Conservation (phyloP, 108 stramenopile genomes). For the Mediolabrus comicus region DNA sequence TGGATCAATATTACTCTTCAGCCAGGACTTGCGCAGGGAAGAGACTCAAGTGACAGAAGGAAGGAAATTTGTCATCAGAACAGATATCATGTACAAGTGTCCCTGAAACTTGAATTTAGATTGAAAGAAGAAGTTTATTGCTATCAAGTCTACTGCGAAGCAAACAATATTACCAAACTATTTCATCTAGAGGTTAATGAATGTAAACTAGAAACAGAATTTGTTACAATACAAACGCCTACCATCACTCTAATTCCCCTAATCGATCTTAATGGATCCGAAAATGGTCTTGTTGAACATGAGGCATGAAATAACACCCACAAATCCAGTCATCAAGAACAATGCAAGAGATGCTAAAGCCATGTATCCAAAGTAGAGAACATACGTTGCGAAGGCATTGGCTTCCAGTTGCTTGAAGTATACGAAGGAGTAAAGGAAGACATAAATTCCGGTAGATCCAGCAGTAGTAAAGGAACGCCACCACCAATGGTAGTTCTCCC, state of each 20-base stretch:
- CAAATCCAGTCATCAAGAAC: slow-evolving; percentile 94
- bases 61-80: too few species aligned
- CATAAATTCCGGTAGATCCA: slow-evolving; percentile 92
- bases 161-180: too few species aligned
- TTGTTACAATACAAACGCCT: neutral
- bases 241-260: neutral
- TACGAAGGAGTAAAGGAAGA: slow-evolving; percentile 93
- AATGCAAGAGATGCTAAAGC: slow-evolving; percentile 84
- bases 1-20: too few species aligned
- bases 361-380: slow-evolving; percentile 99
- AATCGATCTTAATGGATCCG: slow-evolving; percentile 96
- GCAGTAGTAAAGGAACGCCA: slow-evolving; percentile 94
- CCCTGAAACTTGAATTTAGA: too few species aligned
- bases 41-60: too few species aligned
- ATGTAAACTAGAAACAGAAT: neutral
- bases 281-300: slow-evolving; percentile 96
- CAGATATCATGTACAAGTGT: too few species aligned
- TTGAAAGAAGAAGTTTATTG: too few species aligned
- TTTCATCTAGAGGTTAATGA: too few species aligned
- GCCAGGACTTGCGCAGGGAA: too few species aligned
- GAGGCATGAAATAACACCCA: slow-evolving; percentile 89
- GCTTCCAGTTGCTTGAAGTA: slow-evolving; percentile 93
- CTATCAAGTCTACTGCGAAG: too few species aligned
- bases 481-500: slow-evolving; percentile 99
- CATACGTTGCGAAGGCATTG: slow-evolving; percentile 85